Evolutionary conservation across 148 eudicot genomes (phyloP), one percentile per base, ranked within the genome.

Genomic region (Heliosperma pusillum): DNA sequence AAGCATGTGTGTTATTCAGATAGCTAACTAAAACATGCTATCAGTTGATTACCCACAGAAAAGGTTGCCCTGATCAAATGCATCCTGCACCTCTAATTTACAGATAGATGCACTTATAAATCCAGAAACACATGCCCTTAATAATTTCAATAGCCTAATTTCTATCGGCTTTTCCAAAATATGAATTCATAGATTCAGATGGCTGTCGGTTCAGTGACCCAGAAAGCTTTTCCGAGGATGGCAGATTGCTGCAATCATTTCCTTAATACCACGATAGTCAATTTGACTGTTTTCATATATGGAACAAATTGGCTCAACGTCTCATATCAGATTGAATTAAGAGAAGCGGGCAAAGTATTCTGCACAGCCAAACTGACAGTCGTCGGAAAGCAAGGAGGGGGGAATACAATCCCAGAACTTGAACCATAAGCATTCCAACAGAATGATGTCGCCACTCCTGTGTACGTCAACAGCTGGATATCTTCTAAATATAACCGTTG

Each of bases 401-500:
- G 99, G 36, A 80, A 71, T 33, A 92, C 77, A 7, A 75, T 52
- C 73, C 99, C 96, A 4, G 90, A 88, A 70, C 83, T 83, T 4
- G 85, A 84, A 60, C 96, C 99, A 66, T 74, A 78, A n/a, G 97
- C 97, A 70, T 89, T 80, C 99, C 97, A 90, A 80, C 99, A 95
- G 74, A 85, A 89, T 10, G 97, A 88, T 17, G 77, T 85, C 29
- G 89, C 72, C 26, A 74, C 53, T 19, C 78, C 88, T 8, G 82
- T 64, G 73, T 70, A 30, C 9, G 90, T 76, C 52, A 80, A 53
- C 15, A 95, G 87, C 68, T 85, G 88, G 73, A 95, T 82, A 69
- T 92, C 88, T 79, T 92, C 92, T 69, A 95, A 62, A 79, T 90
- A 86, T 69, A 95, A 74, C 17, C 74, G 81, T 66, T 81, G 76